A percentile compares a stretch with the other conserved stretches of the same genome.
Evolutionary conservation across 1,139 yeast species (phyloP).

Genomic region (Suhomyces ambrosiae): DNA sequence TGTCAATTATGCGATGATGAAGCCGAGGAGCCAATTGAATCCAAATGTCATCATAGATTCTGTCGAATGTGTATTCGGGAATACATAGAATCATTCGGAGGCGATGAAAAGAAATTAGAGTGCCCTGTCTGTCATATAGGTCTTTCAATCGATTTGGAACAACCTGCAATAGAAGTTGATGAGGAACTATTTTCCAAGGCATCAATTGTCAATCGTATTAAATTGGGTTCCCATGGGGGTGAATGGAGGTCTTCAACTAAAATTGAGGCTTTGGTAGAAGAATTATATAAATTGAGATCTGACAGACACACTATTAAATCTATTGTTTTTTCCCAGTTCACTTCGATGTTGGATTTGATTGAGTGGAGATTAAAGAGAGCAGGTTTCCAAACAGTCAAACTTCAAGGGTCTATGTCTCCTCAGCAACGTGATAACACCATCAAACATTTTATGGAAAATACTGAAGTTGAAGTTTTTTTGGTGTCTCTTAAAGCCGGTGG

Average conservation of each 20-base stretch:
- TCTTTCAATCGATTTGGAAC: slow-evolving; percentile 83
- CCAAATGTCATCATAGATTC: slow-evolving; percentile 89
- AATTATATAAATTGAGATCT: slow-evolving; percentile 80
- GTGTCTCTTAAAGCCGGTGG: slow-evolving; percentile 98
- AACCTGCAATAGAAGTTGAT: slow-evolving; percentile 82
- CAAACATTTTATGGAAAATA: slow-evolving; percentile 86
- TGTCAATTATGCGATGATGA: slow-evolving; percentile 96
- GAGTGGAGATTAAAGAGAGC: slow-evolving; percentile 95
- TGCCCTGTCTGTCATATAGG: slow-evolving; percentile 98
- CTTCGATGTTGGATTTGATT: slow-evolving; percentile 91
- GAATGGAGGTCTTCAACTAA: slow-evolving; percentile 93
- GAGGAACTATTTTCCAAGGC: slow-evolving; percentile 66
- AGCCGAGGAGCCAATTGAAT: slow-evolving; percentile 95
- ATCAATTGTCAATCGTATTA: slow-evolving; percentile 86
- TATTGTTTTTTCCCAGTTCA: slow-evolving; percentile 94
- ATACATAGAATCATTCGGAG: slow-evolving; percentile 83
- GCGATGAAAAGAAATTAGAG: slow-evolving; percentile 54
- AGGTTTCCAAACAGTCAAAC: slow-evolving; percentile 88
- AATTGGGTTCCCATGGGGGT: slow-evolving; percentile 69
- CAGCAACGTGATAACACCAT: slow-evolving; percentile 90
- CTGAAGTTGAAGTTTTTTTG: slow-evolving; percentile 86
- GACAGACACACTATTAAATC: slow-evolving; percentile 89
- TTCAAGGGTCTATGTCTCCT: slow-evolving; percentile 97
- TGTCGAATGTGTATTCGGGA: slow-evolving; percentile 92
- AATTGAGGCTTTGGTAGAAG: slow-evolving; percentile 94